These are phyloP conservation scores for Synchytrium microbalum DNA, from an alignment of 371 early-diverging fungal genomes.

Conservation along the genomic window DNA sequence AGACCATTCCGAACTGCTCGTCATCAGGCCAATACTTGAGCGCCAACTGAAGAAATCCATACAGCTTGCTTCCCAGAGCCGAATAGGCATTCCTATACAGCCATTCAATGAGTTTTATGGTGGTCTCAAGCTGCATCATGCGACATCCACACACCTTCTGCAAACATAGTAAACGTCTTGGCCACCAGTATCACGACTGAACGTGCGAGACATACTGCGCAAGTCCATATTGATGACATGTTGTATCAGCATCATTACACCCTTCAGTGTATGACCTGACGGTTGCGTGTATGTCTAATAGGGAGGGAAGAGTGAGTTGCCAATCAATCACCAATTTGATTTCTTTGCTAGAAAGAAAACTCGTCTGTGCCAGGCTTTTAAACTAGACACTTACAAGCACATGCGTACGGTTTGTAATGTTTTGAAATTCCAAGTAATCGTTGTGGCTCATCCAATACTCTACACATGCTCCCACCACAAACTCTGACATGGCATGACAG, in stretches of 20 bases:
- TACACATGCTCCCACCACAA: background rate
- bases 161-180: background rate
- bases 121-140: too few relatives aligned
- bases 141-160: background rate
- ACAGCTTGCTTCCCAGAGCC: background rate
- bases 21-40: slow-evolving; percentile 1
- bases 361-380: too few relatives aligned
- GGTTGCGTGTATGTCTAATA: background rate
- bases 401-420: background rate
- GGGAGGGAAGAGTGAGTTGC: background rate
- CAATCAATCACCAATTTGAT: too few relatives aligned
- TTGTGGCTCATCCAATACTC: slow-evolving; percentile 1
- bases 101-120: too few relatives aligned
- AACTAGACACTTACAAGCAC: background rate
- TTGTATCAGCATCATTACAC: background rate
- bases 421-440: background rate
- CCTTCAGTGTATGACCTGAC: background rate
- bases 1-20: background rate
- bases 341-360: too few relatives aligned
- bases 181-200: background rate
- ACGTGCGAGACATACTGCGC: background rate
- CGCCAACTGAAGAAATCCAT: background rate
- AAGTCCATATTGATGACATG: background rate
- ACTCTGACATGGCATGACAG: background rate
- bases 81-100: background rate